Base-by-base conservation (phyloP, 2,329 filamentous ascomycete genomes). In the Coniochaeta sp. region DNA sequence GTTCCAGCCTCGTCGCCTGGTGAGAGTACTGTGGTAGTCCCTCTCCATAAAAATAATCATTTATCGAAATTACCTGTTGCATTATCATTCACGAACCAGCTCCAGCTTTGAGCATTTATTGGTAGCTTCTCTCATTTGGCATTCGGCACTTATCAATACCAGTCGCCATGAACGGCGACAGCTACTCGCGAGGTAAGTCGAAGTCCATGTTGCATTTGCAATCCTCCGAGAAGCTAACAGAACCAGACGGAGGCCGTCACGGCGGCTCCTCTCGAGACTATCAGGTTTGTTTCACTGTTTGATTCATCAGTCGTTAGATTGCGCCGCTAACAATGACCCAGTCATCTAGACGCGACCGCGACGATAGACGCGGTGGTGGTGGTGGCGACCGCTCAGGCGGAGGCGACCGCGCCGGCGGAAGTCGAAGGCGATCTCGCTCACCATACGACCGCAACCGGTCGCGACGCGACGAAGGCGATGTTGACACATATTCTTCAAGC, bases 401-500 rank as follows among this genome's bases (percentile, higher is more conserved):
- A 30, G 68, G 72, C 58, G 55, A 55, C 52, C 52, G 52, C 30
- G 26, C 52, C 5, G 73, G 74, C 58, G 63, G 71, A 47, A 85
- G 86, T 59, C 82, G 88, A 69, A 84, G 92, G 75, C 89, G 93
- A 65, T 96, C 93, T 62, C 87, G 93, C 71, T 98, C 93, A 19
- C 93, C 93, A 61, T 87, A 89, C 68, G 87, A 90, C 70, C 82
- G 84, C 69, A 79, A 85, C 24, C 83, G 28, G n/a, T 78, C 81
- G 66, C 87, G 90, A 67, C 89, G 89, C 67, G 89, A 95, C 59
- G 88, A 90, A 67, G 82, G 86, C 73, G 83, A 85, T 61, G 71
- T 68, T 52, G 92, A 97, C 75, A 87, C 90, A 60, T 98, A 98
- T 77, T 96, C 93, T 22, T 92, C 90, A 6, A 96, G 92, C 75